These are phyloP conservation scores for Berkeleyomyces rouxiae DNA, from an alignment of 2,329 filamentous ascomycete species.

Conservation along the genomic window DNA sequence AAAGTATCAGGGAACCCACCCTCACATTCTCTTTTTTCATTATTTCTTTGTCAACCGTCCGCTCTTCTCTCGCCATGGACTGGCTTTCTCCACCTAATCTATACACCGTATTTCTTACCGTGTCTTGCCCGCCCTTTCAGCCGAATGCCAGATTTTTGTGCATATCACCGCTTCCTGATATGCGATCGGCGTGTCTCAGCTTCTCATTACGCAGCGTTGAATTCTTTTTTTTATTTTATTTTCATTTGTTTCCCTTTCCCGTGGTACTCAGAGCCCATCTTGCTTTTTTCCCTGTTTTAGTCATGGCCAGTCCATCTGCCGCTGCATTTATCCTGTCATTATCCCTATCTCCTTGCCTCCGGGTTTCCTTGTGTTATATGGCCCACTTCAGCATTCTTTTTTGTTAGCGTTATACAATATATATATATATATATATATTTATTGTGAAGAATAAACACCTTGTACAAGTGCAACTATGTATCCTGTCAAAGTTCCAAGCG, in stretches of 20 bases:
- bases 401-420: not conserved
- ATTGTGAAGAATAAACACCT: not conserved
- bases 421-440: not conserved
- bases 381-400: not conserved
- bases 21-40: slow-evolving; percentile 1
- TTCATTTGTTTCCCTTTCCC: slow-evolving; percentile 1
- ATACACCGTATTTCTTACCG: not conserved
- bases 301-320: not conserved
- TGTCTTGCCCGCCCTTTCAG: no score
- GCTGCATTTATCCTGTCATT: not conserved
- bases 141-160: no score
- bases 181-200: not conserved
- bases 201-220: not conserved
- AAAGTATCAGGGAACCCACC: not conserved
- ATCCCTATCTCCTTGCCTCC: not conserved
- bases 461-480: no score
- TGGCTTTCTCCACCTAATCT: not conserved
- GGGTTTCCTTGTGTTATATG: not conserved
- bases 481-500: not conserved
- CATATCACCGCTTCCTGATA: not conserved
- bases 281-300: not conserved
- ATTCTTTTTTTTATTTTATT: slow-evolving; percentile 1
- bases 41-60: not conserved
- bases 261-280: slow-evolving; percentile 1
- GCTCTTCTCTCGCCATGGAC: not conserved